phyloP scores from a whole-genome alignment of 495 filamentous ascomycete species.

The Recurvomyces mirabilis region DNA sequence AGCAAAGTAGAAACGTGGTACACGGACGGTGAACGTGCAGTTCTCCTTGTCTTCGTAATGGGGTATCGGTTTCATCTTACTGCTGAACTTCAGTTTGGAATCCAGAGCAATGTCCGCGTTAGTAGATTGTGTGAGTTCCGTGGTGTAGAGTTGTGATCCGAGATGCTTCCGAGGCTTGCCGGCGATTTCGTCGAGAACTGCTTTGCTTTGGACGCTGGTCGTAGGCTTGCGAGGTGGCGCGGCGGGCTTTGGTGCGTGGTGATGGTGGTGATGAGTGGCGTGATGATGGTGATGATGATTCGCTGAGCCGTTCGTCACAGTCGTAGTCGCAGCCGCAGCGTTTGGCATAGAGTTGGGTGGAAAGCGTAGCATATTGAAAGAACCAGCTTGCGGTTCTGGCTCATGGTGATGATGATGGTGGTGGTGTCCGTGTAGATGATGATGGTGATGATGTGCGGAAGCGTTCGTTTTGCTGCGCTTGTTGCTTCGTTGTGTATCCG shows the following conservation, averaged over 20 bases:
- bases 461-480: conserved; percentile 36
- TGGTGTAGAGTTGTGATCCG: conserved; percentile 54
- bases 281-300: conserved; percentile 22
- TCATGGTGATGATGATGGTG: conserved; percentile 63
- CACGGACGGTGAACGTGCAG: conserved; percentile 77
- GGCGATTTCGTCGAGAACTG: conserved; percentile 56
- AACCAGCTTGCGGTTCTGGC: conserved; percentile 34
- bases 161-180: conserved; percentile 68
- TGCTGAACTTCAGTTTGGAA: conserved; percentile 52
- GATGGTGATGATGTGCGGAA: conserved; percentile 37
- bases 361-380: conserved; percentile 22
- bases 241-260: conserved; percentile 31
- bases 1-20: conserved; percentile 63
- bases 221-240: conserved; percentile 33
- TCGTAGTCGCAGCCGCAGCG: background rate
- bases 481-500: conserved; percentile 40
- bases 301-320: conserved; percentile 2
- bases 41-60: conserved; percentile 75
- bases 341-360: conserved; percentile 6
- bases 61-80: conserved; percentile 63
- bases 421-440: conserved; percentile 34
- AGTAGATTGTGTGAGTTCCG: conserved; percentile 38
- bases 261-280: conserved; percentile 33
- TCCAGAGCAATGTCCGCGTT: conserved; percentile 34
- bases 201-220: conserved; percentile 44